phyloP scores from a whole-genome alignment of 2,329 filamentous ascomycete species.

The Apiospora pterosperma region DNA sequence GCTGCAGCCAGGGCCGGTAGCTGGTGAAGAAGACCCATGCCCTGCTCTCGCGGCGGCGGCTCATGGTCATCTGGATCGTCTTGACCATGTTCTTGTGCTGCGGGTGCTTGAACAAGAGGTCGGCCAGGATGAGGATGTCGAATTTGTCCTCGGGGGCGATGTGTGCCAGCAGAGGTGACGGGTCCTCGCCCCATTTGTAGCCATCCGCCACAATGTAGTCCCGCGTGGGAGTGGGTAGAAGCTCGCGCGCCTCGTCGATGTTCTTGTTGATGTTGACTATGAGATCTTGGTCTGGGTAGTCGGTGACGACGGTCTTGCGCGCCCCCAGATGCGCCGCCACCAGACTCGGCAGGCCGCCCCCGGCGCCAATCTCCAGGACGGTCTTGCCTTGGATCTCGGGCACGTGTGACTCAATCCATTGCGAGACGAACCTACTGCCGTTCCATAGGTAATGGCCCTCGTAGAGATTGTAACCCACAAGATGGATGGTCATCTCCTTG shows the following conservation, averaged over 20 bases:
- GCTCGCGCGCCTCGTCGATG: slow-evolving; percentile 52
- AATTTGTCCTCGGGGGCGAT: slow-evolving; percentile 53
- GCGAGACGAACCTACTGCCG: slow-evolving; percentile 72
- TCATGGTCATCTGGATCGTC: slow-evolving; percentile 67
- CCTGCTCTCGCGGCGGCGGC: slow-evolving; percentile 47
- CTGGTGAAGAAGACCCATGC: slow-evolving; percentile 93
- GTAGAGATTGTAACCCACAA: slow-evolving; percentile 83
- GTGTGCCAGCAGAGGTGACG: slow-evolving; percentile 54
- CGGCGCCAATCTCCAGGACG: slow-evolving; percentile 88
- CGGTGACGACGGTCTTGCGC: slow-evolving; percentile 70
- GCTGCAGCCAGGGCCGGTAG: slow-evolving; percentile 84
- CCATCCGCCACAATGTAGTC: slow-evolving; percentile 57
- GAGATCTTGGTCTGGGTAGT: slow-evolving; percentile 85
- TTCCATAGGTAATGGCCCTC: slow-evolving; percentile 95
- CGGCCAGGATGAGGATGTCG: slow-evolving; percentile 81
- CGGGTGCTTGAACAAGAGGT: slow-evolving; percentile 86
- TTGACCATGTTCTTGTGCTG: slow-evolving; percentile 77
- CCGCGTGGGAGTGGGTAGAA: slow-evolving; percentile 24
- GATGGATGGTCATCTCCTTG: slow-evolving; percentile 62
- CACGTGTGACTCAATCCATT: slow-evolving; percentile 72
- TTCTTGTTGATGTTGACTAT: slow-evolving; percentile 77
- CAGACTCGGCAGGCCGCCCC: slow-evolving; percentile 79
- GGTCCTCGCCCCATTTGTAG: slow-evolving; percentile 78
- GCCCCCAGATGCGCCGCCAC: slow-evolving; percentile 74
- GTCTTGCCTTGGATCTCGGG: slow-evolving; percentile 60